Evolutionary conservation across 179 eudicot species (phyloP), one percentile per base, ranked within the genome.

Genomic region (Silene coronaria): DNA sequence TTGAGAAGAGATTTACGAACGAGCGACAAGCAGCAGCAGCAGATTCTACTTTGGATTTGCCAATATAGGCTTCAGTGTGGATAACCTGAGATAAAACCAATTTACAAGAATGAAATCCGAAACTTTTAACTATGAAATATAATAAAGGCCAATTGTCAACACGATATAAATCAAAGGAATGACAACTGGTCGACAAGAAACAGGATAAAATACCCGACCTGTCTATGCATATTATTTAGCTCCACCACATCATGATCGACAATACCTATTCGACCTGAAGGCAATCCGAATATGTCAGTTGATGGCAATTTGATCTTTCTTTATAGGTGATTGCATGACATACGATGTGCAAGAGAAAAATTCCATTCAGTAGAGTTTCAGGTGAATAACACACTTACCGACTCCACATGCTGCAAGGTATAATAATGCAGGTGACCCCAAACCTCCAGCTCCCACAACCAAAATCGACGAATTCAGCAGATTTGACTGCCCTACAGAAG

Each of bases 181-280:
- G 7, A 67, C 22, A 32, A 55, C 2, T 58, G 24, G 23, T 61
- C 2, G 13, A 59, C 53, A 63, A 57, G 74, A 26, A 75, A 32
- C 75, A 76, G 51, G 65, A 30, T 30, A 42, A 77, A 57, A 57
- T 51, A 22, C 68, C 78, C 26, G 85, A 95, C 99, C 97, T 95
- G 97, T 82, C 99, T 88, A 82, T 95, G 99, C 82, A 95, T 84
- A 85, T 95, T 95, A 83, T 95, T 95, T 71, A 95, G 91, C 90
- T 95, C 99, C 69, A 95, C 99, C 22, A 95, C 87, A 83, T 95
- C 99, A 87, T 95, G 95, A 89, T 95, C 99, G 27, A 95, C 97
- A 67, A 95, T 89, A 71, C 99, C 99, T 48, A 95, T 34, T 58
- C 88, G 85, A 64, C 99, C 99, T 95, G 85, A 67, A 61, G 8